phyloP scores from a whole-genome alignment of 345 rosid genomes.

The Luvunga scandens region DNA sequence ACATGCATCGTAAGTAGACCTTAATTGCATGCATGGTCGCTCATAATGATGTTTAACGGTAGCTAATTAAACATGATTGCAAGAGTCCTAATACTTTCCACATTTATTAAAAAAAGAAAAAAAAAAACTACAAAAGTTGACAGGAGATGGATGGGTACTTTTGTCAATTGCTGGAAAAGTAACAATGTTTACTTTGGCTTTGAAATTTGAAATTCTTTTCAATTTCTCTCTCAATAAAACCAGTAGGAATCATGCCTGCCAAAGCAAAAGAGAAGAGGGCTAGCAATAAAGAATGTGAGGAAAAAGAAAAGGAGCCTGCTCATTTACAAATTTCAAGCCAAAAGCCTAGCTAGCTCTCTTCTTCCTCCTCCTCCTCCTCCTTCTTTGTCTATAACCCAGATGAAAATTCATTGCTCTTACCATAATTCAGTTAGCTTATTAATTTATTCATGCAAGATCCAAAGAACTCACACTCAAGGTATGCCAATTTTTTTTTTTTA shows the following conservation, averaged over 20 bases:
- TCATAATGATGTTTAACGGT: slow-evolving; percentile 21
- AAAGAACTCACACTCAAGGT: slow-evolving; percentile 70
- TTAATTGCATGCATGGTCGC: slow-evolving; percentile 5
- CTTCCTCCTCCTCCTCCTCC: not conserved
- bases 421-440: slow-evolving; percentile 24
- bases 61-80: slow-evolving; percentile 29
- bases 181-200: slow-evolving; percentile 42
- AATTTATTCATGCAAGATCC: slow-evolving; percentile 81
- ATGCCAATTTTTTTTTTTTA: slow-evolving; percentile 12
- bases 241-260: slow-evolving; percentile 45
- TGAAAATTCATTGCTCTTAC: slow-evolving; percentile 34
- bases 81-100: slow-evolving; percentile 3
- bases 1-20: not conserved
- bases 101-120: no score
- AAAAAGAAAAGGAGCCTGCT: slow-evolving; percentile 33
- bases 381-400: slow-evolving; percentile 23
- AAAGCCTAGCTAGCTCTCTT: slow-evolving; percentile 2
- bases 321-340: slow-evolving; percentile 26
- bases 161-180: slow-evolving; percentile 51
- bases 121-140: slow-evolving; percentile 1
- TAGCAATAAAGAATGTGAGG: slow-evolving; percentile 43
- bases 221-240: slow-evolving; percentile 25
- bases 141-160: slow-evolving; percentile 23
- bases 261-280: slow-evolving; percentile 45
- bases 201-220: slow-evolving; percentile 40